A percentile compares a stretch with the other conserved stretches of the same genome.
Conservation (phyloP, 202 grass and related monocot species). For the Dendrocalamus latiflorus region DNA sequence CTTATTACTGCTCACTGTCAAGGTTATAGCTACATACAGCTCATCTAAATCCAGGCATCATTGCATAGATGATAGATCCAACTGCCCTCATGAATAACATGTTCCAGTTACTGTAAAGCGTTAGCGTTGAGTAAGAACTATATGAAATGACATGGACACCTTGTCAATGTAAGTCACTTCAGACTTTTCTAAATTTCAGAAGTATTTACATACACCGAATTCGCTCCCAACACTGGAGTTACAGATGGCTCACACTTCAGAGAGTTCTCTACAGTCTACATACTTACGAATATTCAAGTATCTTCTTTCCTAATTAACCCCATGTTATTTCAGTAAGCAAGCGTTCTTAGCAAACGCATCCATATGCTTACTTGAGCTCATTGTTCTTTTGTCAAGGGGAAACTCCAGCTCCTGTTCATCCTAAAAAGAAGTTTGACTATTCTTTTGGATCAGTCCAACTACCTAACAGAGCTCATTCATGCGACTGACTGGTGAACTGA, state of each 20-base stretch:
- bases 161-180: background rate
- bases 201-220: background rate
- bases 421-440: background rate
- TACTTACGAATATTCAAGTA: background rate
- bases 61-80: constrained; percentile 26
- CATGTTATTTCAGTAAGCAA: background rate
- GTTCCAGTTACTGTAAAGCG: no score
- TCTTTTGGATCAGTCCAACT: background rate
- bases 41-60: constrained; percentile 29
- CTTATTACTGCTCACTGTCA: background rate
- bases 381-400: background rate
- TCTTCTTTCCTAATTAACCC: background rate
- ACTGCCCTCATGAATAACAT: constrained; percentile 35
- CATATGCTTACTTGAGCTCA: background rate
- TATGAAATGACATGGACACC: background rate
- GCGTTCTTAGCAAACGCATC: background rate
- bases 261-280: background rate
- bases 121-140: no score
- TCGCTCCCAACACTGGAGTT: background rate
- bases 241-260: background rate
- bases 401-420: no score
- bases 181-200: background rate
- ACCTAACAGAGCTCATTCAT: background rate
- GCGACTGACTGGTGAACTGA: background rate
- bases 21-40: constrained; percentile 1